A percentile compares a stretch with the other conserved stretches of the same genome.
Evolutionary conservation across 495 filamentous ascomycete genomes (phyloP).

Genomic region (Penicillium tannophilum): DNA sequence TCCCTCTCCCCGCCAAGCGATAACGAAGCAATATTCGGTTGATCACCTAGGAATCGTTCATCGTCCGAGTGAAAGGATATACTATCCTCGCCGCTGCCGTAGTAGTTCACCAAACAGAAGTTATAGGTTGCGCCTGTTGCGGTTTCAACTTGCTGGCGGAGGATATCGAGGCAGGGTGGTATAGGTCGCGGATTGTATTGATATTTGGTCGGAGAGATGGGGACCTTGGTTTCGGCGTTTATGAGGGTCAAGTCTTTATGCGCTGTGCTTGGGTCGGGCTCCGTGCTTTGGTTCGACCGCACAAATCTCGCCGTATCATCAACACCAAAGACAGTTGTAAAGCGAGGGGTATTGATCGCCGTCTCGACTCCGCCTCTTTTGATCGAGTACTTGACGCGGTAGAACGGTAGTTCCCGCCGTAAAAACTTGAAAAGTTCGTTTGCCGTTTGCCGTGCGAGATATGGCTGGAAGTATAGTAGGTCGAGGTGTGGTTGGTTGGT

Average conservation of each 20-base stretch:
- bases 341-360: constrained; percentile 65
- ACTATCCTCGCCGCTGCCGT: constrained; percentile 66
- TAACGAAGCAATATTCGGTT: constrained; percentile 71
- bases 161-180: constrained; percentile 61
- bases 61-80: constrained; percentile 78
- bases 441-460: constrained; percentile 52
- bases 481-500: constrained; percentile 66
- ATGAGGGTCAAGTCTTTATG: constrained; percentile 36
- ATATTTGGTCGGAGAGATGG: constrained; percentile 51
- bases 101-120: constrained; percentile 78
- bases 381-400: constrained; percentile 70
- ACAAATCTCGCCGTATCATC: constrained; percentile 57
- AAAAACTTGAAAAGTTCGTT: constrained; percentile 67
- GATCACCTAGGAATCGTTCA: constrained; percentile 67
- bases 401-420: constrained; percentile 65
- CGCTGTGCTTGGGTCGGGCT: background rate
- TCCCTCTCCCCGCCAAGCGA: constrained; percentile 66
- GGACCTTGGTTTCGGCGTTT: constrained; percentile 26
- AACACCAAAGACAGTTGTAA: constrained; percentile 71
- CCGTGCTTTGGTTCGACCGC: background rate
- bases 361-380: constrained; percentile 59
- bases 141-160: constrained; percentile 57
- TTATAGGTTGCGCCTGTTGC: constrained; percentile 63
- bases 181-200: constrained; percentile 63
- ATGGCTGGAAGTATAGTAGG: constrained; percentile 69